Evolutionary conservation across 768 basidiomycete species (phyloP).

Genomic region (Boletus sp.): DNA sequence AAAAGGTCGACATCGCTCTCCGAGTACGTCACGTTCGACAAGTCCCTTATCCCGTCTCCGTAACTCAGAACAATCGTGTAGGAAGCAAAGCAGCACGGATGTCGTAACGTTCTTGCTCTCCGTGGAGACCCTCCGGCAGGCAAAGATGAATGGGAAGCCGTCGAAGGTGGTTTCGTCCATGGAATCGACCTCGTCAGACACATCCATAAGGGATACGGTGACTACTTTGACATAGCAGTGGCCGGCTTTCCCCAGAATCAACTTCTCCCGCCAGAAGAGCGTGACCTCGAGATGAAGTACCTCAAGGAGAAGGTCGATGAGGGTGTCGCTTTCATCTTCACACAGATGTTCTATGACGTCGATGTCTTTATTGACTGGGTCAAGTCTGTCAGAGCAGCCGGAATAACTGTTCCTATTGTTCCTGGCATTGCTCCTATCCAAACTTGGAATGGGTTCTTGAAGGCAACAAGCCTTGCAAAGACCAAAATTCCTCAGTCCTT

Average conservation of each 20-base stretch:
- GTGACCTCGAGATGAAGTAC: conserved; percentile 74
- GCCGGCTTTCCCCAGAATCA: conserved; percentile 90
- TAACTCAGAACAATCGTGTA: conserved; percentile 31
- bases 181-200: conserved; percentile 91
- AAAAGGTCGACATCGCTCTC: conserved; percentile 91
- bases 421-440: conserved; percentile 96
- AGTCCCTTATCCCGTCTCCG: neutral
- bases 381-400: conserved; percentile 73
- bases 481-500: conserved; percentile 75
- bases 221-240: conserved; percentile 95
- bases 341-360: conserved; percentile 97
- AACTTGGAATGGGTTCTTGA: conserved; percentile 93
- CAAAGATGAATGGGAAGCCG: conserved; percentile 88
- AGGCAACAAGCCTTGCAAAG: conserved; percentile 76
- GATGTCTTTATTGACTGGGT: conserved; percentile 93
- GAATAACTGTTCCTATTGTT: conserved; percentile 86
- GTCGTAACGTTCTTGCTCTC: conserved; percentile 89
- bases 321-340: conserved; percentile 92
- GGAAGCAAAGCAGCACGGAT: conserved; percentile 89
- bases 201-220: conserved; percentile 77
- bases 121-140: conserved; percentile 91
- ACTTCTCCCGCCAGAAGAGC: conserved; percentile 68
- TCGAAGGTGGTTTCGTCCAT: conserved; percentile 86
- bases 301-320: conserved; percentile 91
- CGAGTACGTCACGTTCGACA: conserved; percentile 51